phyloP scores from a whole-genome alignment of 1,284 basidiomycete species.

The Puccinia polysora region DNA sequence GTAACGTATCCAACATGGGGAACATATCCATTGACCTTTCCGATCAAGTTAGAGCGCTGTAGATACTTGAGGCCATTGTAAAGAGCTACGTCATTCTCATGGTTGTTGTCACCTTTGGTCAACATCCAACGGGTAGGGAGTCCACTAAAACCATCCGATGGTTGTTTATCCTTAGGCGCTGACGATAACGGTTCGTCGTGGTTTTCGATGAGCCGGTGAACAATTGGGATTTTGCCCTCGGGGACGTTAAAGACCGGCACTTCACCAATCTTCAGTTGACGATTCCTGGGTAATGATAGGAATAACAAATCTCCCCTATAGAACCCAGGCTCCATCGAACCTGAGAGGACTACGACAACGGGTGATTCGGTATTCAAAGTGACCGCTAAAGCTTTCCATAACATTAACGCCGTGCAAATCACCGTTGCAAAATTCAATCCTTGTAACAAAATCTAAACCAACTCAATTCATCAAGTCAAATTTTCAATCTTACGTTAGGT shows the following conservation, averaged over 20 bases:
- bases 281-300: slow-evolving; percentile 66
- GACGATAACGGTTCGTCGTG: slow-evolving; percentile 58
- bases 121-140: slow-evolving; percentile 64
- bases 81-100: slow-evolving; percentile 74
- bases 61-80: slow-evolving; percentile 84
- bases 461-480: neutral
- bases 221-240: slow-evolving; percentile 83
- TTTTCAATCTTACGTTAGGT: too few species aligned
- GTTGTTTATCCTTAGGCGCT: neutral
- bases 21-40: slow-evolving; percentile 69
- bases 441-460: slow-evolving; percentile 71
- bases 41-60: slow-evolving; percentile 77
- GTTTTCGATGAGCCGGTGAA: slow-evolving; percentile 85
- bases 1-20: slow-evolving; percentile 94
- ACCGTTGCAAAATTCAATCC: slow-evolving; percentile 86
- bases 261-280: slow-evolving; percentile 78
- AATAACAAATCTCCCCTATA: slow-evolving; percentile 92
- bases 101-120: slow-evolving; percentile 96
- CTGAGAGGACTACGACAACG: slow-evolving; percentile 96
- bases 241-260: slow-evolving; percentile 95
- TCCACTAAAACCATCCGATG: slow-evolving; percentile 17
- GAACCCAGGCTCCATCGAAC: slow-evolving; percentile 97
- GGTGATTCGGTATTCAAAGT: slow-evolving; percentile 90
- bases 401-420: slow-evolving; percentile 85
- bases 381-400: slow-evolving; percentile 91